phyloP scores from a whole-genome alignment of 2,329 filamentous ascomycete genomes.

The Pseudohalonectria lignicola region DNA sequence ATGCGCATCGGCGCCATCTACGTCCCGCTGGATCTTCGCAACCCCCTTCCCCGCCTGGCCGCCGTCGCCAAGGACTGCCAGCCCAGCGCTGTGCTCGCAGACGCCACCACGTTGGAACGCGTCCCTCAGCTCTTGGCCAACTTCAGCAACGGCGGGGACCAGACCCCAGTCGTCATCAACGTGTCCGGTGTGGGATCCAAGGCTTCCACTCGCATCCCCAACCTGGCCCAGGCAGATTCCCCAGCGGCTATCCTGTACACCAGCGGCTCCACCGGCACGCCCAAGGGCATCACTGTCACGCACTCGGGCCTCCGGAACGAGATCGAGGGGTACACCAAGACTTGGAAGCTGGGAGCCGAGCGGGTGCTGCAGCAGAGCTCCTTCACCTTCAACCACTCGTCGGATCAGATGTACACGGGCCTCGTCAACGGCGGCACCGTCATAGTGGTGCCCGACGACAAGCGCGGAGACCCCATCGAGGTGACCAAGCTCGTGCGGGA shows the following conservation, averaged over 20 bases:
- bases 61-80: too few relatives aligned
- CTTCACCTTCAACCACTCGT: slow-evolving; percentile 16
- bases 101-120: too few relatives aligned
- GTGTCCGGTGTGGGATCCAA: too few relatives aligned
- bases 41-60: slow-evolving; percentile 17
- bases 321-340: slow-evolving; percentile 11
- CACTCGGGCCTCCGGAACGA: slow-evolving; percentile 18
- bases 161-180: too few relatives aligned
- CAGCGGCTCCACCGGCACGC: slow-evolving; percentile 19
- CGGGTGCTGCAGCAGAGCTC: slow-evolving; percentile 21
- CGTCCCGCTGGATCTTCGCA: slow-evolving; percentile 26
- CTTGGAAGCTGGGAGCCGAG: slow-evolving; percentile 11
- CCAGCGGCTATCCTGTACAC: slow-evolving; percentile 20
- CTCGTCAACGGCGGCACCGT: slow-evolving; percentile 24
- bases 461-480: slow-evolving; percentile 20
- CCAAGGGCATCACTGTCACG: slow-evolving; percentile 27
- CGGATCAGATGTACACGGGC: slow-evolving; percentile 23
- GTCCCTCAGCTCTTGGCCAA: too few relatives aligned
- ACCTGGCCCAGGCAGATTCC: slow-evolving; percentile 5
- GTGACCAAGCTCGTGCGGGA: slow-evolving; percentile 11
- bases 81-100: too few relatives aligned
- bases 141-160: too few relatives aligned
- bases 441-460: slow-evolving; percentile 17
- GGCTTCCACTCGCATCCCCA: too few relatives aligned
- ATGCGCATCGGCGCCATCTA: slow-evolving; percentile 23